A percentile compares a stretch with the other conserved stretches of the same genome.
These are phyloP conservation scores for Yarrowia porcina DNA, from an alignment of 805 yeast species.

Conservation along the genomic window DNA sequence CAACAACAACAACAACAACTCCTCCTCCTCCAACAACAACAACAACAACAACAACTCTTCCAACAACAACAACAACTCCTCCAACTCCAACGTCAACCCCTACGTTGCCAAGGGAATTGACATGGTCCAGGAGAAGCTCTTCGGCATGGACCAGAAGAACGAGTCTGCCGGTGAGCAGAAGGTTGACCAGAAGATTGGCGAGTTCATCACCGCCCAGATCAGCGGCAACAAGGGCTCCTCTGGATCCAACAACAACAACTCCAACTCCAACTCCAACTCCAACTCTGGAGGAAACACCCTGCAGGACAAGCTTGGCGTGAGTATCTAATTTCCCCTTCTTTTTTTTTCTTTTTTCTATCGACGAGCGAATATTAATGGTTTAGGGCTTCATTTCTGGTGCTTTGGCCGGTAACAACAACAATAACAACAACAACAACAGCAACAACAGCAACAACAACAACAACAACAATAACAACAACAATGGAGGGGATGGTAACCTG, in stretches of 20 bases:
- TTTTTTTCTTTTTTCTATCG: no score
- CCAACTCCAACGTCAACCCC: constrained; percentile 23
- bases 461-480: not conserved
- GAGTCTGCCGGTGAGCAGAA: constrained; percentile 11
- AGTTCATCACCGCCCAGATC: constrained; percentile 14
- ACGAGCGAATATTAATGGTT: constrained; percentile 4
- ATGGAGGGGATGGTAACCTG: not conserved
- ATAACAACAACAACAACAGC: not conserved
- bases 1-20: constrained; percentile 1
- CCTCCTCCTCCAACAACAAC: not conserved
- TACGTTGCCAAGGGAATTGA: constrained; percentile 22
- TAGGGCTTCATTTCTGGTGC: constrained; percentile 23
- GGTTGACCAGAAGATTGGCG: constrained; percentile 23
- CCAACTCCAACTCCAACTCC: constrained; percentile 3
- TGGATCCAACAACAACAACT: not conserved
- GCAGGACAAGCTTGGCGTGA: constrained; percentile 22
- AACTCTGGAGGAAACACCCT: not conserved
- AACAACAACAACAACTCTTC: constrained; percentile 1
- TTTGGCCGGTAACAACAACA: constrained; percentile 4
- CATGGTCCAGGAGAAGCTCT: constrained; percentile 24
- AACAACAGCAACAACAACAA: not conserved
- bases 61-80: not conserved
- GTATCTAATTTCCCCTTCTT: constrained; percentile 3
- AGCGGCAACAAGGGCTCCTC: not conserved
- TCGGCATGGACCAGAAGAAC: constrained; percentile 15